A percentile compares a stretch with the other conserved stretches of the same genome.
These are phyloP conservation scores for Symmetrospora coprosmae DNA, from an alignment of 768 basidiomycete species.

Conservation along the genomic window DNA sequence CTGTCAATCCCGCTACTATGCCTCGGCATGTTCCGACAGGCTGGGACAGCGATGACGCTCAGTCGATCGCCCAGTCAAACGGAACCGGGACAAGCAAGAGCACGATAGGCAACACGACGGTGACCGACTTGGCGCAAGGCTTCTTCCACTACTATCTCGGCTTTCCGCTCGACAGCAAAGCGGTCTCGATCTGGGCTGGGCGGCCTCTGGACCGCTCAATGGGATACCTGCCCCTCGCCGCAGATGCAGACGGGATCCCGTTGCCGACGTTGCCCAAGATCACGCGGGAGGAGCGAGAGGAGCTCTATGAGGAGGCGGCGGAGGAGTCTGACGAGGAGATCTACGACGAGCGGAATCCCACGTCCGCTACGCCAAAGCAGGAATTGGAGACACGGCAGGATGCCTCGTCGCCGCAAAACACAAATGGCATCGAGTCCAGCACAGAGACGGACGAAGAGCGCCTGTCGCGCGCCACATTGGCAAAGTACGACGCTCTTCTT, in stretches of 20 bases:
- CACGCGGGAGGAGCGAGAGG: background rate
- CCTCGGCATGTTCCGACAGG: background rate
- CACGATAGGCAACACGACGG: background rate
- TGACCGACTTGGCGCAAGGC: slow-evolving; percentile 8
- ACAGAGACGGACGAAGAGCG: no score
- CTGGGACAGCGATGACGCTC: background rate
- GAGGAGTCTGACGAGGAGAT: background rate
- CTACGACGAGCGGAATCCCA: no score
- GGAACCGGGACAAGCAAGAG: background rate
- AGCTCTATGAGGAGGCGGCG: background rate
- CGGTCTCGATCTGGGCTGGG: slow-evolving; percentile 6
- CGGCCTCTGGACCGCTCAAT: background rate
- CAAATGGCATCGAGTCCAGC: no score
- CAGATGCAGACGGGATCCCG: no score
- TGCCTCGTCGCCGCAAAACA: no score
- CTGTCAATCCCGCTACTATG: background rate
- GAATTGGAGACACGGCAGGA: background rate
- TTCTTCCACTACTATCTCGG: slow-evolving; percentile 10
- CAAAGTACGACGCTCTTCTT: background rate
- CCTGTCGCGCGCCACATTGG: no score
- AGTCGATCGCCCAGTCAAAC: background rate
- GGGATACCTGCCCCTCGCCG: no score
- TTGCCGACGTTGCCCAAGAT: background rate
- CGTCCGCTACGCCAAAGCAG: background rate
- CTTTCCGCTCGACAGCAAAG: slow-evolving; percentile 10